These are phyloP conservation scores for Coriaria nepalensis DNA, from an alignment of 306 rosid species.

Conservation along the genomic window DNA sequence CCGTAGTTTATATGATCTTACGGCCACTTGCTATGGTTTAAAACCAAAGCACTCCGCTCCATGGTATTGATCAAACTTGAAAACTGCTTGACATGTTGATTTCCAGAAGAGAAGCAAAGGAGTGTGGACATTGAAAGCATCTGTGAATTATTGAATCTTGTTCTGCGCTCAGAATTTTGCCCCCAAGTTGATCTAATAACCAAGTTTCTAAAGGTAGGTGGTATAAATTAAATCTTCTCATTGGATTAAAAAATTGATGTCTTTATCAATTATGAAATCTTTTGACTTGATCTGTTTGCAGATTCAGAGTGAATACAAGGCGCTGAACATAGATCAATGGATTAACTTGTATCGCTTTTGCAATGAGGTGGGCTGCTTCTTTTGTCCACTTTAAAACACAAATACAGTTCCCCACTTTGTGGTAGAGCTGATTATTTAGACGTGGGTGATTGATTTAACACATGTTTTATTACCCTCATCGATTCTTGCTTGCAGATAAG, in stretches of 20 bases:
- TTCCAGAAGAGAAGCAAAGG: constrained; percentile 57
- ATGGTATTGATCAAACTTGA: no score
- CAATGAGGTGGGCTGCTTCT: constrained; percentile 33
- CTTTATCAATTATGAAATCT: constrained; percentile 1
- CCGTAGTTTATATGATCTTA: not conserved
- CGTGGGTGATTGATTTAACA: not conserved
- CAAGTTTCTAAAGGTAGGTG: constrained; percentile 48
- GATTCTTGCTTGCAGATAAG: constrained; percentile 27
- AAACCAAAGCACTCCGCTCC: no score
- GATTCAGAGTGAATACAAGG: constrained; percentile 50
- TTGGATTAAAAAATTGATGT: not conserved
- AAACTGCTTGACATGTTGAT: not conserved
- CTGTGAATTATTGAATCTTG: constrained; percentile 40
- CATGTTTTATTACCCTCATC: no score
- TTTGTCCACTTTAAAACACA: no score
- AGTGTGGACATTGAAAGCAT: constrained; percentile 48
- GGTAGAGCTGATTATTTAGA: not conserved
- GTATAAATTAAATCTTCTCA: no score
- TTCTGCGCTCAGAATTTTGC: constrained; percentile 33
- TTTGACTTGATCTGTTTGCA: constrained; percentile 19
- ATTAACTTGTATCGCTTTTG: constrained; percentile 37
- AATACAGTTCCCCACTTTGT: no score
- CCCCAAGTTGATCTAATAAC: constrained; percentile 32
- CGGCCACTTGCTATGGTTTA: no score
- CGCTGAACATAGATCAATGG: constrained; percentile 55